Evolutionary conservation across 2,329 filamentous ascomycete genomes (phyloP).

Genomic region (Bertia moriformis): DNA sequence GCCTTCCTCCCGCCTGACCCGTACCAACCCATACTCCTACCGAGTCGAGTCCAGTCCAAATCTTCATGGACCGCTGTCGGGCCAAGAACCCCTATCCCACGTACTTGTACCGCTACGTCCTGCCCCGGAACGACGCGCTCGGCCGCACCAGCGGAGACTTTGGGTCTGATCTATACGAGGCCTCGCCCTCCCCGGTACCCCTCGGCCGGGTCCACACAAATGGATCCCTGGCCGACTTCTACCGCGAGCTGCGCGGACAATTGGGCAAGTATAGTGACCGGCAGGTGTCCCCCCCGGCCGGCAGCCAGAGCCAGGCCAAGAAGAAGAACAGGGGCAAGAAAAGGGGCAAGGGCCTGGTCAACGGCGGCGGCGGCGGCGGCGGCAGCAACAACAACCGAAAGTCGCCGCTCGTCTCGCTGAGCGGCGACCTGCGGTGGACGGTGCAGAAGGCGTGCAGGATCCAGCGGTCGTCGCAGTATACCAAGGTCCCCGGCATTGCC

Average conservation of each 20-base stretch:
- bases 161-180: neutral
- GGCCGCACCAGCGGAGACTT: neutral
- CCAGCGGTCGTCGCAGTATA: neutral
- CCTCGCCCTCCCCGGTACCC: neutral
- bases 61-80: neutral
- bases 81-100: neutral
- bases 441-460: neutral
- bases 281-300: neutral
- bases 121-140: neutral
- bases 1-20: too few species aligned
- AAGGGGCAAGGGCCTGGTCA: too few species aligned
- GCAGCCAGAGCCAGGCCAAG: neutral
- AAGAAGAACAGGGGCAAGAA: too few species aligned
- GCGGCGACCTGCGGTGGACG: neutral
- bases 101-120: neutral
- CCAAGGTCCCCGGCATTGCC: neutral
- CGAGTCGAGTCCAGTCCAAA: neutral
- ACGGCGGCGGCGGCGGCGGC: neutral
- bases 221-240: neutral
- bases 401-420: neutral
- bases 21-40: too few species aligned
- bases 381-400: too few species aligned
- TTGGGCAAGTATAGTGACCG: neutral
- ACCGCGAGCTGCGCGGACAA: neutral
- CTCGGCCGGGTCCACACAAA: neutral